Percentiles rank a stretch among this genome's conserved stretches.
These are phyloP conservation scores for Kockovaella imperatae DNA, from an alignment of 768 basidiomycete genomes.

Conservation along the genomic window DNA sequence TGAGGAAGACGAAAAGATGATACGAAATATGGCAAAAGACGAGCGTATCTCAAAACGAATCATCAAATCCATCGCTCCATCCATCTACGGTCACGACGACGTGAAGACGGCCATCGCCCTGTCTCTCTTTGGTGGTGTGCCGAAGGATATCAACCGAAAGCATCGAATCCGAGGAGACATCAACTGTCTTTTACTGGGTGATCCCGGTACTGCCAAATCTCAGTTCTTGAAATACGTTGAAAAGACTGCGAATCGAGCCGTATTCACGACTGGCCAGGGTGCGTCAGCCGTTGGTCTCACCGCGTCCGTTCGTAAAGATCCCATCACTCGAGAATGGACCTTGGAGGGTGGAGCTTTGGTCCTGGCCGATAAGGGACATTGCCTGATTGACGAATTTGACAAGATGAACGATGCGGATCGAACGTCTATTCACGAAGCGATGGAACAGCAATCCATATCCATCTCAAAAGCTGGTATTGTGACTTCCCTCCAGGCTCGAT, in stretches of 20 bases:
- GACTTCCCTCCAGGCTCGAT: slow-evolving; percentile 93
- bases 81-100: slow-evolving; percentile 97
- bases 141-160: slow-evolving; percentile 95
- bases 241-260: slow-evolving; percentile 94
- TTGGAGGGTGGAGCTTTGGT: slow-evolving; percentile 96
- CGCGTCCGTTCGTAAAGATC: slow-evolving; percentile 97
- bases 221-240: slow-evolving; percentile 99
- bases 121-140: slow-evolving; percentile 85
- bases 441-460: slow-evolving; percentile 99
- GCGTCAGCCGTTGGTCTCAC: slow-evolving; percentile 97
- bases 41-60: slow-evolving; percentile 95
- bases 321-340: slow-evolving; percentile 95
- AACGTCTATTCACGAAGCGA: slow-evolving; percentile 98
- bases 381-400: slow-evolving; percentile 98
- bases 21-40: slow-evolving; percentile 76
- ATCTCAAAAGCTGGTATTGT: slow-evolving; percentile 99
- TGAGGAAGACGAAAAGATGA: slow-evolving; percentile 91
- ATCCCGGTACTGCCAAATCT: slow-evolving; percentile 97
- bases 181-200: slow-evolving; percentile 89
- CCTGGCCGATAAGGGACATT: slow-evolving; percentile 95
- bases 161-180: slow-evolving; percentile 95
- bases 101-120: slow-evolving; percentile 97
- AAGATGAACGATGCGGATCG: slow-evolving; percentile 99
- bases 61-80: slow-evolving; percentile 96
- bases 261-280: slow-evolving; percentile 97